Evolutionary conservation across 805 yeast species (phyloP), one percentile per base, ranked within the genome.

Genomic region (Sugiyamaella marilandica): DNA sequence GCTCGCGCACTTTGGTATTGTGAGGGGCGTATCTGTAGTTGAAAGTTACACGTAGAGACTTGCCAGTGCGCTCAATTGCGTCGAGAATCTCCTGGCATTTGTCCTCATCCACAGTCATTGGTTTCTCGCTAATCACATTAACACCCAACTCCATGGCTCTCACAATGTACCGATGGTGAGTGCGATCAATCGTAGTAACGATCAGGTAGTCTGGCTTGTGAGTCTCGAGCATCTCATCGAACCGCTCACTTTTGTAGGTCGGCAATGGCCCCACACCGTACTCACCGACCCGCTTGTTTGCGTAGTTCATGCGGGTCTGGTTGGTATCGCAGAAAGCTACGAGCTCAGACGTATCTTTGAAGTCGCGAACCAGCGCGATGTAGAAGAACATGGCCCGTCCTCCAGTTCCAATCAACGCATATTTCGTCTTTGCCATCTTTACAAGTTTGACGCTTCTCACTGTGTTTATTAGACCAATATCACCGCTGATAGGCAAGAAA

Each of bases 21-120:
- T 53, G 56, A 3, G 56, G 56, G 11, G 56, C 56, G 45, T 53
- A 53, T 11, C 56, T 35, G 48, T 53, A 53, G 39, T 53, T 53
- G 52, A 53, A 53, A n/a, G 56, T 53, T 24, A 53, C 56, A 14
- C 56, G 33, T 16, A 53, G 47, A 19, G 37, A 29, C 18, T 35
- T 34, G 24, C 56, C 56, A 24, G 56, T 53, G 26, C 51, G 10
- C 33, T 53, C 48, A 16, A 50, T 51, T 19, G 56, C 47, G 35
- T 53, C 56, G 29, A 53, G 35, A 26, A 53, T 53, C 29, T 44
- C 53, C 49, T 53, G 56, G 46, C 56, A 53, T 24, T 53, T 53
- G 24, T 21, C 34, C 31, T 44, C 53, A 31, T 53, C 56, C 10
- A 50, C 53, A 2, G 56, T 53, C 56, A 53, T 53, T 5, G 56